A percentile compares a stretch with the other conserved stretches of the same genome.
phyloP scores from a whole-genome alignment of 2,329 filamentous ascomycete species.

The Boeremia lycopersici region DNA sequence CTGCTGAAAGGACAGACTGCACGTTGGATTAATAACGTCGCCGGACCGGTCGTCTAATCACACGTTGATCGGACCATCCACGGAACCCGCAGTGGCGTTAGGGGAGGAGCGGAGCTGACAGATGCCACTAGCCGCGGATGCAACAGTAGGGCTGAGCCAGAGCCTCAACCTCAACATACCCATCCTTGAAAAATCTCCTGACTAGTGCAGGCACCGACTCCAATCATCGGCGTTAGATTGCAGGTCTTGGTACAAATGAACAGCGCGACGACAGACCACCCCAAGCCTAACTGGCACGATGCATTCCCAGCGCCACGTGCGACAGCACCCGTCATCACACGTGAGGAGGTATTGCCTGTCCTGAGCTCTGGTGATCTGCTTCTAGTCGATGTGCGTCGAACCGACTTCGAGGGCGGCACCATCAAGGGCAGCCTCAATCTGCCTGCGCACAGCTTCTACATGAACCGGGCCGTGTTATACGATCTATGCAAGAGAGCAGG shows the following conservation, averaged over 20 bases:
- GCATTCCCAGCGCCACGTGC: conserved; percentile 49
- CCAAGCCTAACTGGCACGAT: conserved; percentile 46
- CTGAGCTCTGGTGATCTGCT: conserved; percentile 48
- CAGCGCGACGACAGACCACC: conserved; percentile 26
- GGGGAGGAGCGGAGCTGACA: conserved; percentile 21
- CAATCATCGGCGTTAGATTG: not conserved
- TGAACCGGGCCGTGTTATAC: conserved; percentile 53
- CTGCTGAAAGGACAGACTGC: conserved; percentile 19
- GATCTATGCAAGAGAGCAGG: conserved; percentile 53
- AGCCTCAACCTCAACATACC: conserved; percentile 19
- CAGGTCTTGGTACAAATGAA: not conserved
- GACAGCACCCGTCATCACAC: conserved; percentile 48
- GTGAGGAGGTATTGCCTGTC: conserved; percentile 42
- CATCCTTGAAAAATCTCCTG: not conserved
- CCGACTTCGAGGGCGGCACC: conserved; percentile 55
- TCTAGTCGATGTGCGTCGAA: conserved; percentile 53
- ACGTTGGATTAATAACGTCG: conserved; percentile 11
- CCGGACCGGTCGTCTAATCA: conserved; percentile 36
- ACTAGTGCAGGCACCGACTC: not conserved
- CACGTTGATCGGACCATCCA: conserved; percentile 39
- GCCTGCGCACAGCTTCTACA: conserved; percentile 56
- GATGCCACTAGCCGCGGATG: conserved; percentile 2
- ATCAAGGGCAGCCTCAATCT: conserved; percentile 55
- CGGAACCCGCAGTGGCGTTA: conserved; percentile 33
- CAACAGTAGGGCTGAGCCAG: conserved; percentile 28